Evolutionary conservation across 345 rosid species (phyloP).

Genomic region (Sisymbrium altissimum): DNA sequence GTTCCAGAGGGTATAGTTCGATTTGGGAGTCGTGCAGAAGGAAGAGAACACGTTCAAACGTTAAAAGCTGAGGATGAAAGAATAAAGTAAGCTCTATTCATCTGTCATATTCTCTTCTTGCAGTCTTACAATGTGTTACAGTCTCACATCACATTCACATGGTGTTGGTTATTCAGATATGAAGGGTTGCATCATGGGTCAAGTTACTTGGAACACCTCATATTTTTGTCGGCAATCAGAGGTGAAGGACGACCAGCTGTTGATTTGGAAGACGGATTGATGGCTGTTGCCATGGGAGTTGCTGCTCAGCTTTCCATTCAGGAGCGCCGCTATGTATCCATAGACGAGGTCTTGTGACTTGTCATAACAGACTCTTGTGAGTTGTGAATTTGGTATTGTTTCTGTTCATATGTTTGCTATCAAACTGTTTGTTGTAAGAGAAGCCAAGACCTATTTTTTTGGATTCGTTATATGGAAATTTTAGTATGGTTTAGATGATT

Average conservation of each 20-base stretch:
- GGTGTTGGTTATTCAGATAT: conserved; percentile 45
- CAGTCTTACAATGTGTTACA: neutral
- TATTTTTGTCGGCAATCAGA: conserved; percentile 62
- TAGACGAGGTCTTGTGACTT: conserved; percentile 57
- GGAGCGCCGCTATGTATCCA: conserved; percentile 56
- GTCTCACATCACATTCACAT: neutral
- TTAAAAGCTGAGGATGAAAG: conserved; percentile 61
- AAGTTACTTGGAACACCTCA: conserved; percentile 88
- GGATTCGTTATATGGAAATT: too few species aligned
- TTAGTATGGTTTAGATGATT: too few species aligned
- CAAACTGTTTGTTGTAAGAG: neutral
- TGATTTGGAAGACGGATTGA: conserved; percentile 78
- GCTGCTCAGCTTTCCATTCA: conserved; percentile 93
- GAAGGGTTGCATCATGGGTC: conserved; percentile 93
- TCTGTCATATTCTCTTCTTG: neutral
- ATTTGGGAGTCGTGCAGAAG: conserved; percentile 53
- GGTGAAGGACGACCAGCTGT: conserved; percentile 59
- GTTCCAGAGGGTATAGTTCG: conserved; percentile 84
- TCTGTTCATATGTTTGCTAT: neutral
- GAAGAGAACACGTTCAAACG: conserved; percentile 68
- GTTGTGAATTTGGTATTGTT: neutral
- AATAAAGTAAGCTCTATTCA: conserved; percentile 49
- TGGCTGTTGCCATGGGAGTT: conserved; percentile 94
- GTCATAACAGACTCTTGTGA: neutral
- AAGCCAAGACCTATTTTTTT: neutral